Percentiles rank a stretch among this genome's conserved stretches.
These are phyloP conservation scores for Coccomyxa subellipsoidea DNA, from an alignment of 163 green algal species.

Conservation along the genomic window DNA sequence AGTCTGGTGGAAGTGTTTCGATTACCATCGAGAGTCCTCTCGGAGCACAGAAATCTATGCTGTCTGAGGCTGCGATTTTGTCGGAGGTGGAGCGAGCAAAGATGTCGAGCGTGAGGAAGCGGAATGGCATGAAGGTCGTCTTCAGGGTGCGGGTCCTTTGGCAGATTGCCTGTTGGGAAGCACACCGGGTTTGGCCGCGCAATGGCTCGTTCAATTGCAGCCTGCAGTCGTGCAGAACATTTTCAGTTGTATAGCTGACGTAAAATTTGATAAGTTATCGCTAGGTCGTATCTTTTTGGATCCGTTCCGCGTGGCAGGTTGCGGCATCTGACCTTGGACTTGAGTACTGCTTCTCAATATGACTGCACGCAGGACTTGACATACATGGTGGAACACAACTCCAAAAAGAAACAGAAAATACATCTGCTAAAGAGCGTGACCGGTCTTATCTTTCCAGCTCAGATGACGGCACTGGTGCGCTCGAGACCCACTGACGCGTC, in stretches of 20 bases:
- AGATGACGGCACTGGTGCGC: constrained; percentile 25
- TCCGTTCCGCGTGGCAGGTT: neutral
- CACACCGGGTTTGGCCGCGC: neutral
- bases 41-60: neutral
- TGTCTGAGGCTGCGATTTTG: neutral
- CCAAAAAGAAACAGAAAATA: constrained; percentile 15
- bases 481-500: neutral
- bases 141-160: neutral
- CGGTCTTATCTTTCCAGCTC: constrained; percentile 9
- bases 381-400: constrained; percentile 35
- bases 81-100: neutral
- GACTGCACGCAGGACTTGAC: constrained; percentile 44
- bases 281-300: no score
- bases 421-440: constrained; percentile 12
- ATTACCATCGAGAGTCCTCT: neutral
- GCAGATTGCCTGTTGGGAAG: neutral
- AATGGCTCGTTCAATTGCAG: no score
- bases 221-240: no score
- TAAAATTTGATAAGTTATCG: no score
- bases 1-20: neutral
- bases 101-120: constrained; percentile 1
- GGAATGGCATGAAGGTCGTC: neutral
- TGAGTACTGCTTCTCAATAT: neutral
- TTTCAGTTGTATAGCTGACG: no score
- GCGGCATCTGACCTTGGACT: neutral